Evolutionary conservation across 2,329 filamentous ascomycete species (phyloP), one percentile per base, ranked within the genome.

Genomic region (Microdochium trichocladiopsis): DNA sequence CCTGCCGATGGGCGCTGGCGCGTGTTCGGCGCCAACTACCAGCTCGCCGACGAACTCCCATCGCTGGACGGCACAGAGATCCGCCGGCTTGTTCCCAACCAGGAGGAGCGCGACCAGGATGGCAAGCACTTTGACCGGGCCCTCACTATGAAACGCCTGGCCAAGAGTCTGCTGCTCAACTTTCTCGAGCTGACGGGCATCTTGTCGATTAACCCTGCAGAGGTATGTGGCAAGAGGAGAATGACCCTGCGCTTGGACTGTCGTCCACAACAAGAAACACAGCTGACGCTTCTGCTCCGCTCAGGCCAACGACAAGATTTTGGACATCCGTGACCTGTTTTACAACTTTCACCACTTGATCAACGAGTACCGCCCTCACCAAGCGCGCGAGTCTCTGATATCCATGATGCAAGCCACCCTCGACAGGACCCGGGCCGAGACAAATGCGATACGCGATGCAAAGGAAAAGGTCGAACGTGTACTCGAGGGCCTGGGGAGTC

Each of bases 351-450:
- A 96, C 69, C 90, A 95, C 63, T 79, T 96, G 51, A 83, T 97
- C 58, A 99, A 99, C 68, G 86, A 95, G 68, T 97, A 96, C 70
- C 81, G 93, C 28, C 92, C 92, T 10, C 92, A 96, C 66, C 93
- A 97, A 71, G 91, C 92, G 23, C 75, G 93, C 47, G 92, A 96
- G 72, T 91, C 86, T 25, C 75, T 95, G 53, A 95, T 96, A 28
- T 72, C 86, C 58, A 81, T 93, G 74, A 91, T 96, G 87, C 88
- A 96, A 69, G 86, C 88, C 58, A 87, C 93, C 62, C 72, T 96
- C 25, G 84, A 89, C 59, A 78, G 76, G 59, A 86, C 86, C 52
- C 82, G 79, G 58, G 80, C 79, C 51, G 91, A 96, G 69, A 90
- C 91, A 1, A 76, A 82, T 31, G 81, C 79, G 3, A 82, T 91